Evolutionary conservation across 345 rosid species (phyloP), one percentile per base, ranked within the genome.

Genomic region (Eucalyptus regnans): DNA sequence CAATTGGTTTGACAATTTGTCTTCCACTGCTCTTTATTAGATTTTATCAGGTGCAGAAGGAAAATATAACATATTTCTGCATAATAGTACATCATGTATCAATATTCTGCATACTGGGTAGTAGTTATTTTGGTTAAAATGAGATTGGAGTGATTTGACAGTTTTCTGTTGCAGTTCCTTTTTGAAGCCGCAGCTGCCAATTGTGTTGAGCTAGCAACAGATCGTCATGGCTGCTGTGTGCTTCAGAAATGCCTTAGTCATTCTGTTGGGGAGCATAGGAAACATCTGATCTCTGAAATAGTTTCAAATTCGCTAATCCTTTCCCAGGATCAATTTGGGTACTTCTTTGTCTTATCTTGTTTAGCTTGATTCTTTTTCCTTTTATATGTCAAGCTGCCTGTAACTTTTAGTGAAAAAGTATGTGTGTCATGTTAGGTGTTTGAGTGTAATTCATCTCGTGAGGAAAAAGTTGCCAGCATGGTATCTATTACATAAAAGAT

Each of bases 261-360:
- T 89, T 92, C 91, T 7, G 92, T 91, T 66, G 98, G 93, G 11
- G 96, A 94, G 91, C 93, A 92, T 89, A 92, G 91, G 49, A 87
- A 86, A 29, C 91, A 79, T 60, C 89, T 96, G 89, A 93, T 95
- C 90, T 88, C 90, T 50, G 93, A 93, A 90, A 91, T 96, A 90
- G 92, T 94, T 68, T 91, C 96, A 33, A 95, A 94, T 91, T 95
- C 99, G 68, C 90, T 96, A 86, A 90, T 94, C 86, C 96, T 96
- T 91, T 94, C 96, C 56, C 97, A 94, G 89, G 96, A 96, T 92
- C 96, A 94, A 54, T 96, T 93, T 58, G 98, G 99, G 98, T 96
- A 95, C 51, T 62, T 7, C 58, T 86, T 84, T 37, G 50, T 87
- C 50, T 86, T 54, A 46, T 89, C 86, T 84, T 89, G 83, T n/a